These are phyloP conservation scores for Bipolaris cookei DNA, from an alignment of 2,329 filamentous ascomycete species.

Conservation along the genomic window DNA sequence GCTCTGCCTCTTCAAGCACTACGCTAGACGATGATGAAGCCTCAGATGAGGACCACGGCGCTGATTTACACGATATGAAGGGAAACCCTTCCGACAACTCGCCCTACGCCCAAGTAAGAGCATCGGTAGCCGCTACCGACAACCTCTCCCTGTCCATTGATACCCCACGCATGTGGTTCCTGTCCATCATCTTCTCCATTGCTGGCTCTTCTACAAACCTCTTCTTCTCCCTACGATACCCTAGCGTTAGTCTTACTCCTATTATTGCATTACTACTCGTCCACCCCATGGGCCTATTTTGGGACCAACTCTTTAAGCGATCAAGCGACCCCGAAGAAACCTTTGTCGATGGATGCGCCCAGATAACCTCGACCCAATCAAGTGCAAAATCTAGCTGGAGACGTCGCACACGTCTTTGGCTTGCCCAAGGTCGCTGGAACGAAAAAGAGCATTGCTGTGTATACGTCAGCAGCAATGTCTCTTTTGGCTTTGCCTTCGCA, in stretches of 20 bases:
- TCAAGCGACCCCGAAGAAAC: conserved; percentile 60
- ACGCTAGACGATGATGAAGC: conserved; percentile 38
- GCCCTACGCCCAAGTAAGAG: conserved; percentile 78
- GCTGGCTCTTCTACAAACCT: conserved; percentile 83
- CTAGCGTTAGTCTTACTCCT: conserved; percentile 86
- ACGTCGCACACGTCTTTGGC: conserved; percentile 69
- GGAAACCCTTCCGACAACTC: conserved; percentile 70
- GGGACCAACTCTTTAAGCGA: conserved; percentile 75
- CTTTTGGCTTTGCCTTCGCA: conserved; percentile 87
- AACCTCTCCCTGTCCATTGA: conserved; percentile 81
- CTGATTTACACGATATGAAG: conserved; percentile 42
- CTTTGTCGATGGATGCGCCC: conserved; percentile 64
- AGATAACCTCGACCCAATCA: conserved; percentile 21
- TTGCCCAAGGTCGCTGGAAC: conserved; percentile 82
- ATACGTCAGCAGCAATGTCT: conserved; percentile 88
- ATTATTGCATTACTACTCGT: conserved; percentile 86
- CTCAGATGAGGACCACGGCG: conserved; percentile 46
- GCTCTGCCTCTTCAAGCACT: conserved; percentile 39
- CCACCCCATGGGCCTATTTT: conserved; percentile 80
- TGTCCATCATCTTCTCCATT: conserved; percentile 80
- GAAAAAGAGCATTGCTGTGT: conserved; percentile 89
- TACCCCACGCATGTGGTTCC: conserved; percentile 84
- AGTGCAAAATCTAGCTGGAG: conserved; percentile 29
- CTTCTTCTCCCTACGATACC: conserved; percentile 89
- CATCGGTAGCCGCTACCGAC: conserved; percentile 77